phyloP scores from a whole-genome alignment of 164 flowering plant genomes.

The Buxus sempervirens region DNA sequence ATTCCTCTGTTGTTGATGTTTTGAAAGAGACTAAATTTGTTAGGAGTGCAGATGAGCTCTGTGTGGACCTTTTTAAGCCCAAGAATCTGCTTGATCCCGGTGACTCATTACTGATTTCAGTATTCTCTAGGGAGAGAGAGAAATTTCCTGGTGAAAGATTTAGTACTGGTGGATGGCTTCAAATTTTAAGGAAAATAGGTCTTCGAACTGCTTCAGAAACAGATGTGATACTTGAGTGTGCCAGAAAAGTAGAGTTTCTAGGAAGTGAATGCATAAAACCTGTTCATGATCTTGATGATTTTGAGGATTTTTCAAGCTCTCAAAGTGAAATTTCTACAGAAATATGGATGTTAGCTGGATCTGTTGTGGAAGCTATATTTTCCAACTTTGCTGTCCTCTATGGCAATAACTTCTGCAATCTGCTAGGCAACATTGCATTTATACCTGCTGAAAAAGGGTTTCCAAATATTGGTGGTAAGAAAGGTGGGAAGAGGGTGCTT shows the following conservation, averaged over 20 bases:
- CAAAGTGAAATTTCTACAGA: constrained; percentile 63
- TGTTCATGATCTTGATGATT: constrained; percentile 38
- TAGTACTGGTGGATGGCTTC: constrained; percentile 76
- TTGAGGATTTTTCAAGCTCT: constrained; percentile 44
- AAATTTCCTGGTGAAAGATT: constrained; percentile 97
- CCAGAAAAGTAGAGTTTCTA: constrained; percentile 76
- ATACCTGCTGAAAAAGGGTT: constrained; percentile 85
- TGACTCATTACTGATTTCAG: constrained; percentile 67
- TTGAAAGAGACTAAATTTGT: constrained; percentile 82
- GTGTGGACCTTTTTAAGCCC: constrained; percentile 55
- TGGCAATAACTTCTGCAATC: constrained; percentile 75
- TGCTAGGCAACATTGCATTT: constrained; percentile 75
- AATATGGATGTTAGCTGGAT: constrained; percentile 69
- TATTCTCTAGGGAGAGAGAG: constrained; percentile 70
- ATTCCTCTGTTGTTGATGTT: constrained; percentile 57
- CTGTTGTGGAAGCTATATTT: constrained; percentile 67
- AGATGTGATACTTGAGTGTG: constrained; percentile 84
- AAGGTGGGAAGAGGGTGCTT: constrained; percentile 78
- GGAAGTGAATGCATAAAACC: constrained; percentile 58
- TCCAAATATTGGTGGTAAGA: constrained; percentile 65
- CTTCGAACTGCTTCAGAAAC: constrained; percentile 71
- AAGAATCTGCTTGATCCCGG: constrained; percentile 79
- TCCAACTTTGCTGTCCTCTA: constrained; percentile 82
- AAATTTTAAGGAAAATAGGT: constrained; percentile 72
- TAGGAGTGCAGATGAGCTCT: constrained; percentile 65